Evolutionary conservation across 2,329 filamentous ascomycete genomes (phyloP).

Genomic region (Microsporum ferrugineum): DNA sequence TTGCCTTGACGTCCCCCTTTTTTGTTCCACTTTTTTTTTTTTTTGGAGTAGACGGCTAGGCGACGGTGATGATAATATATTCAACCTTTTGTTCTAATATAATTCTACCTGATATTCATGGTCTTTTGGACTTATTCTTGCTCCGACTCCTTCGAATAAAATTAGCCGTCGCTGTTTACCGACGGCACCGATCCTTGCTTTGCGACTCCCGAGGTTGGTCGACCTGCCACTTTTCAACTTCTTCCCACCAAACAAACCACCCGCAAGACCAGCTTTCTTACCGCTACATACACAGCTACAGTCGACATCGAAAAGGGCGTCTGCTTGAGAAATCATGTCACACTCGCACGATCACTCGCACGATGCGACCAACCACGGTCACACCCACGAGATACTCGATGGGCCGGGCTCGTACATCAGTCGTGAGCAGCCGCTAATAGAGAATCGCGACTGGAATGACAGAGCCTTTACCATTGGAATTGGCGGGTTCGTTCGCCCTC

Average conservation of each 20-base stretch:
- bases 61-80: constrained; percentile 1
- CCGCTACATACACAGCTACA: background rate
- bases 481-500: constrained; percentile 58
- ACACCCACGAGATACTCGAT: constrained; percentile 89
- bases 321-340: background rate
- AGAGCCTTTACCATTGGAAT: constrained; percentile 95
- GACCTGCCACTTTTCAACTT: background rate
- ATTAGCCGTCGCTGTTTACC: background rate
- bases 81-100: constrained; percentile 1
- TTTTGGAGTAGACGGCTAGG: constrained; percentile 1
- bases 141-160: background rate
- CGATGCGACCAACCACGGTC: constrained; percentile 62
- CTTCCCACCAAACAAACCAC: background rate
- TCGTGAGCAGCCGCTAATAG: constrained; percentile 85
- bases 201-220: background rate
- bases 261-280: too few relatives aligned
- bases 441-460: constrained; percentile 76
- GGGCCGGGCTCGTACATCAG: constrained; percentile 82
- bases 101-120: background rate
- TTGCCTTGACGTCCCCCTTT: background rate
- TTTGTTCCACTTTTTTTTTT: background rate
- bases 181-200: background rate
- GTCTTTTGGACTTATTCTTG: background rate
- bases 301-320: background rate
- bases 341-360: constrained; percentile 43